A percentile compares a stretch with the other conserved stretches of the same genome.
phyloP scores from a whole-genome alignment of 78 protist species.

The Parvularia atlantis region DNA sequence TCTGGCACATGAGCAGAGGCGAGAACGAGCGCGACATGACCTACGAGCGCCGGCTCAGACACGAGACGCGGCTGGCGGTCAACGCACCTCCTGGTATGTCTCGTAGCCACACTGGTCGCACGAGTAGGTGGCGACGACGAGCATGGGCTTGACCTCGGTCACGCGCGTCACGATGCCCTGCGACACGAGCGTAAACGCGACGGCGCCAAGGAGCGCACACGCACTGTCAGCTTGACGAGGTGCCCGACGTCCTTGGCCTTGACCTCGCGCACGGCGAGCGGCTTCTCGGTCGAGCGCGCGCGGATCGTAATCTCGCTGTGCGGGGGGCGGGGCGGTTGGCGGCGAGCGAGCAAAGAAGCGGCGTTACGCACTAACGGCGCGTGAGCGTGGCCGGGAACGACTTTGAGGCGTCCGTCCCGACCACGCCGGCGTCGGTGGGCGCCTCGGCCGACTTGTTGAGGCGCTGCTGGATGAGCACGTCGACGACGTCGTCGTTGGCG shows the following conservation, averaged over 20 bases:
- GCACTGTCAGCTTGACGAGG: not conserved
- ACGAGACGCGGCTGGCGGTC: too few relatives aligned
- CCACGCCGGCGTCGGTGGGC: not conserved
- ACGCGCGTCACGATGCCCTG: slow-evolving; percentile 83
- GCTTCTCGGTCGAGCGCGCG: not conserved
- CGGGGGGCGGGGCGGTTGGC: not conserved
- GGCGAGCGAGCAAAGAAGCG: not conserved
- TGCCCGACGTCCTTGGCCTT: not conserved
- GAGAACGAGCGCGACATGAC: slow-evolving; percentile 16
- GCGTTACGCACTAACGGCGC: not conserved
- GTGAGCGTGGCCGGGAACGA: not conserved
- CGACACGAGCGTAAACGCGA: not conserved
- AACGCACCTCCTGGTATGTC: slow-evolving; percentile 79
- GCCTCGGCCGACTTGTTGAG: not conserved
- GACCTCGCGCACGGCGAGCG: not conserved
- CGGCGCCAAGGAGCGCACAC: too few relatives aligned
- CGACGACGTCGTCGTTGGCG: not conserved
- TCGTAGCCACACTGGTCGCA: slow-evolving; percentile 88
- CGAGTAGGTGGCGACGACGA: slow-evolving; percentile 87
- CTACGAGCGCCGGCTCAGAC: too few relatives aligned
- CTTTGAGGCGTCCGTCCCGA: not conserved
- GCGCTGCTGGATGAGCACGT: not conserved
- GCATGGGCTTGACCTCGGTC: slow-evolving; percentile 83
- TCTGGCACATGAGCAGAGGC: slow-evolving; percentile 43
- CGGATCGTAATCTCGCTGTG: not conserved